Evolutionary conservation across 2,329 filamentous ascomycete species (phyloP), one percentile per base, ranked within the genome.

Genomic region (Diaporthe eres): DNA sequence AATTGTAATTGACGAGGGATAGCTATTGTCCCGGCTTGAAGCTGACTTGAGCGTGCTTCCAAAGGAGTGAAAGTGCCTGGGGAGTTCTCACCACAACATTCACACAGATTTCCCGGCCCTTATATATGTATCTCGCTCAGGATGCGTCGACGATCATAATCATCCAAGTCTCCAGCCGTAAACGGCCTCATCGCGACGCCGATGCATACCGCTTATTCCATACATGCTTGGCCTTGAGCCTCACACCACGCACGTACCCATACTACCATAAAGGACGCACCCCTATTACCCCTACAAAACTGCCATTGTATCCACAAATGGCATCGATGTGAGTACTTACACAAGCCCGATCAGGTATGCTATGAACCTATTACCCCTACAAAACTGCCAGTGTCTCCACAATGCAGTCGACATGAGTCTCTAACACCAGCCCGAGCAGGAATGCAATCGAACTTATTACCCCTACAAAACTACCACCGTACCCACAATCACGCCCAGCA

Each of bases 241-340:
- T 68, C 63, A 51, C 22, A 63, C 63, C 44, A 68, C 63, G 10
- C 44, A 68, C 63, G 31, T 34, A 67, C 42, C 44, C 28, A 67
- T 67, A 44, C 44, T 49, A 37, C 44, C 42, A 47, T 34, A 17
- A 68, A 25, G 22, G 0, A 3, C 44, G 28, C 63, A 37, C 63
- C 47, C 44, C 44, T 68, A 68, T 68, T 37, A 68, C 44, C 63
- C 44, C 44, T 47, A 47, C 60, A 65, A 65, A 65, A 65, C 39
- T 47, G 0, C n/a, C 39, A 47, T 31, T 9, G 39, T 65, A 65
- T 47, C 60, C 25, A 47, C 60, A 65, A 47, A 61, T 42, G 55
- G 31, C 31, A 58, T 58, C 55, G 17, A 37, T 10, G 10, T 58
- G 55, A 37, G 55, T 19, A 58, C 55, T 58, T 58, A 58, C 19